Base-by-base conservation (phyloP, 2,329 filamentous ascomycete species). In the Saccharata proteae region DNA sequence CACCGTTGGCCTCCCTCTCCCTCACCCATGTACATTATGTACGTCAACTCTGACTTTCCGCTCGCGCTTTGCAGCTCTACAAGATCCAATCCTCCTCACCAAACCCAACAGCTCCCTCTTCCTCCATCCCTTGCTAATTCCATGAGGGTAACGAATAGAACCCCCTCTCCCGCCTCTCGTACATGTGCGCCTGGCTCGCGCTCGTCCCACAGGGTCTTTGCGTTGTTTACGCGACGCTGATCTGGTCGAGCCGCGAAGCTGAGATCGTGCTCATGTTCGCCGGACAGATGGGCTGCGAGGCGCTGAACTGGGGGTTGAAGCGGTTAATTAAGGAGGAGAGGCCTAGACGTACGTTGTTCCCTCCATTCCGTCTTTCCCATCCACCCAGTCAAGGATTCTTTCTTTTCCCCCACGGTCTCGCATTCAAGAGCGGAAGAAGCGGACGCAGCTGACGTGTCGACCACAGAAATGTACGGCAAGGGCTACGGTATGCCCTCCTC, bases 401-500 rank as follows among this genome's bases (percentile, higher is more conserved):
- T 16, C 6, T 6, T 14, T 26, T 16, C 16, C 30, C 4, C 17
- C 16, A 22, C 2, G 3, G 14, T 15, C 24, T 23, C 15, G n/a
- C 12, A 15, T 7, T 4, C 7, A 2, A 8, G 19, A 4, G 15
- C 28, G 13, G 26, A 14, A 25, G 29, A 18, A 16, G 5, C 24
- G 12, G 22, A 16, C 15, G n/a, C 12, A 24, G 28, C 40, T 43
- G 23, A 45, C 23, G 24, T 12, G 30, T 4, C 15, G 34, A n/a
- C 6, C 20, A 33, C 42, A 76, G 71, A 72, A 56, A 74, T 77
- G 64, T 76, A 86, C 49, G 73, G 84, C 34, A 93, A 93, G 56
- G 90, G 90, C 41, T 98, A 98, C 52, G 92, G 90, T 45, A 98
- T 98, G 92, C 90, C 90, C 8, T 77, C 73, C 6, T 94, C 86